These are phyloP conservation scores for Trametes meyenii DNA, from an alignment of 768 basidiomycete species.

Conservation along the genomic window DNA sequence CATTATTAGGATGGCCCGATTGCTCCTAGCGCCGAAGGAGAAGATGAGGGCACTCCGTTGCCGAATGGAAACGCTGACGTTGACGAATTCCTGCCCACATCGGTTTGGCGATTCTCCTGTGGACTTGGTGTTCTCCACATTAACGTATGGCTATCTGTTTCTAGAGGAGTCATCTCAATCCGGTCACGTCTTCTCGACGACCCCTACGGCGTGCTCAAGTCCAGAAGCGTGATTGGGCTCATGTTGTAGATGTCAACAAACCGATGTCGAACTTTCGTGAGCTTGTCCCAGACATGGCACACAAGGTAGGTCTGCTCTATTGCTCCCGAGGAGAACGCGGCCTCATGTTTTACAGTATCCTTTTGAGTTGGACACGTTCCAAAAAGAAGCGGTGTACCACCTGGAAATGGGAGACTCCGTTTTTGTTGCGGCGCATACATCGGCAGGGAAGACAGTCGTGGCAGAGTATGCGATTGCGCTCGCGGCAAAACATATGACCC, in stretches of 20 bases:
- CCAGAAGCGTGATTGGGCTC: slow-evolving; percentile 95
- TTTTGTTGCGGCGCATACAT: slow-evolving; percentile 99
- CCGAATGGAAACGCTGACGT: slow-evolving; percentile 50
- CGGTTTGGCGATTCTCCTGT: slow-evolving; percentile 26
- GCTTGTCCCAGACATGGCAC: slow-evolving; percentile 96
- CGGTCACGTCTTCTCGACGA: slow-evolving; percentile 46
- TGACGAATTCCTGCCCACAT: slow-evolving; percentile 67
- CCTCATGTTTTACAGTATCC: slow-evolving; percentile 67
- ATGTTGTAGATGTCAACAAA: slow-evolving; percentile 91
- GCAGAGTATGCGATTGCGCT: slow-evolving; percentile 98
- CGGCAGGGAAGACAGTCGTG: slow-evolving; percentile 99
- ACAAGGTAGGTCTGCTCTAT: slow-evolving; percentile 56
- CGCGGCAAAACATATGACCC: slow-evolving; percentile 98
- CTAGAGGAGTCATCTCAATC: slow-evolving; percentile 62
- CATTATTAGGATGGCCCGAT: neutral
- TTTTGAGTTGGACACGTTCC: slow-evolving; percentile 98
- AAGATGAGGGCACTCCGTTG: neutral
- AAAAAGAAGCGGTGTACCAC: slow-evolving; percentile 98
- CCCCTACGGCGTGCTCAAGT: slow-evolving; percentile 48
- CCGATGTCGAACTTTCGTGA: slow-evolving; percentile 88
- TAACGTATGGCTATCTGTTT: neutral
- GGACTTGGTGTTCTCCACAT: neutral
- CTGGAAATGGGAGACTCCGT: slow-evolving; percentile 97
- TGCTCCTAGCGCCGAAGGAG: neutral
- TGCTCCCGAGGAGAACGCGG: neutral